Percentiles rank a stretch among this genome's conserved stretches.
phyloP scores from a whole-genome alignment of 139 green algal species.

The Closterium sp. region DNA sequence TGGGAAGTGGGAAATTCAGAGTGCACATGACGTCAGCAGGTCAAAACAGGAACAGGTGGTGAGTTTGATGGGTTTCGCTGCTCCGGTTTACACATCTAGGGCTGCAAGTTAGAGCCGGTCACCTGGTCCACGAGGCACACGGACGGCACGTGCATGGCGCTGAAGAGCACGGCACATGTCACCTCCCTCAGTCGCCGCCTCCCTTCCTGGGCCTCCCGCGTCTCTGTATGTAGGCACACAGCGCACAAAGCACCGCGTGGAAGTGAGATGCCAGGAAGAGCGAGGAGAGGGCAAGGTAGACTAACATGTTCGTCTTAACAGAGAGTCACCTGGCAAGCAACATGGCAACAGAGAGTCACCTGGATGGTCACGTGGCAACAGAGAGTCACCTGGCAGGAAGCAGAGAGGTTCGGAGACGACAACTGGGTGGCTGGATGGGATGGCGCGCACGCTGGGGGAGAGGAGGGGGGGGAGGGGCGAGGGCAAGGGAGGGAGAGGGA shows the following conservation, averaged over 20 bases:
- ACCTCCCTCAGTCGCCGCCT: background rate
- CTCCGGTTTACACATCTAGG: too few relatives aligned
- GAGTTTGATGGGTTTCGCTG: too few relatives aligned
- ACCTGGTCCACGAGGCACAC: slow-evolving; percentile 4
- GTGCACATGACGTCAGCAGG: too few relatives aligned
- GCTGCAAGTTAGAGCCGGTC: too few relatives aligned
- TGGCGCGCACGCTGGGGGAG: background rate
- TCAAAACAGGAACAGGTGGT: too few relatives aligned
- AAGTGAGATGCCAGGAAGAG: too few relatives aligned
- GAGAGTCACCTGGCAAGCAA: too few relatives aligned
- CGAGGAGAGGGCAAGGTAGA: too few relatives aligned
- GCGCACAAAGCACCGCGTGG: too few relatives aligned
- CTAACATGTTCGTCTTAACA: too few relatives aligned
- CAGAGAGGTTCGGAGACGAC: background rate
- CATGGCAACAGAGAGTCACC: background rate
- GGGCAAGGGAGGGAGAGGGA: background rate
- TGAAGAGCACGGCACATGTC: slow-evolving; percentile 9
- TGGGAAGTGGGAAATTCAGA: too few relatives aligned
- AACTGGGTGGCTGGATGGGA: background rate
- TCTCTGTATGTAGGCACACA: background rate
- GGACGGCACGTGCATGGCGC: background rate
- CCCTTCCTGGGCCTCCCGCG: background rate
- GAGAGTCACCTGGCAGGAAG: background rate
- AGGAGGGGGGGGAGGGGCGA: background rate
- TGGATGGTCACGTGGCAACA: background rate